Conservation (phyloP, 2,329 filamentous ascomycete species). For the Alternaria infectoria region DNA sequence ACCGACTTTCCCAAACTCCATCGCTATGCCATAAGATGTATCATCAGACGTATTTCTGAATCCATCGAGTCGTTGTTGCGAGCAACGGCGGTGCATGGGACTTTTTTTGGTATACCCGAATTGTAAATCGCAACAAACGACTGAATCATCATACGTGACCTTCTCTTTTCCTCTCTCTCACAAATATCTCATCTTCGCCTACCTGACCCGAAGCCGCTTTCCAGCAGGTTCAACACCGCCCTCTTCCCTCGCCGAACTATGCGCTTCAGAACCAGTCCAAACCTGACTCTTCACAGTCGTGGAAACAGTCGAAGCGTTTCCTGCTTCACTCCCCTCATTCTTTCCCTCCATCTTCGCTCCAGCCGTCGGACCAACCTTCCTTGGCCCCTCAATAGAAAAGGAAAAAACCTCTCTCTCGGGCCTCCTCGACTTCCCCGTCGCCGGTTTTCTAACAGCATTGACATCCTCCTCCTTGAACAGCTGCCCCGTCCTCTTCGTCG, state of each 20-base stretch:
- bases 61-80: not conserved
- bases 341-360: not conserved
- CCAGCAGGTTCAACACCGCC: slow-evolving; percentile 23
- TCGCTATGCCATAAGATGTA: not conserved
- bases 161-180: not conserved
- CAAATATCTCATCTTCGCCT: not conserved
- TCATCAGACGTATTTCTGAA: not conserved
- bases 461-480: slow-evolving; percentile 7
- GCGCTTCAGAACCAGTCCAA: not conserved
- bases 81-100: not conserved
- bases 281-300: not conserved
- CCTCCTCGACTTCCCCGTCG: slow-evolving; percentile 19
- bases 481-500: slow-evolving; percentile 12
- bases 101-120: too few species aligned
- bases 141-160: not conserved
- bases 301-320: not conserved
- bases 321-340: not conserved
- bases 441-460: not conserved
- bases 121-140: too few species aligned
- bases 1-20: not conserved
- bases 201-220: slow-evolving; percentile 33
- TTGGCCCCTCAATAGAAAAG: slow-evolving; percentile 45
- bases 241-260: not conserved
- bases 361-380: slow-evolving; percentile 27
- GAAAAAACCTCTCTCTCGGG: slow-evolving; percentile 42